Evolutionary conservation across 2,329 filamentous ascomycete genomes (phyloP), one percentile per base, ranked within the genome.

Genomic region (Colletotrichum orbiculare): DNA sequence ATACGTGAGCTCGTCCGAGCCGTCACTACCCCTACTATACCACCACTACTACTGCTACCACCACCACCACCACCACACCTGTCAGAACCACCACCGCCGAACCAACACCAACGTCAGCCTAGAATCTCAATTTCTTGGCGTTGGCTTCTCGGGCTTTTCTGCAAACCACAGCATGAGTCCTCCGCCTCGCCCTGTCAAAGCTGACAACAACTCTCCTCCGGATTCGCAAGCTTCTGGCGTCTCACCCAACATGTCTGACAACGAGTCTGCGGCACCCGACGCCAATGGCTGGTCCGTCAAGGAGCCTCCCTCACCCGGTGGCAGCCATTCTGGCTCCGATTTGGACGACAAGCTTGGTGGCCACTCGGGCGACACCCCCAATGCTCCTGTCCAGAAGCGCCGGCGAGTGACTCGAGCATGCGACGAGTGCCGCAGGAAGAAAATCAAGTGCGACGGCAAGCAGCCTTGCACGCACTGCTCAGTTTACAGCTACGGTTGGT

Each of bases 381-480:
- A 78, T 43, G 78, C 82, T 69, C 91, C 90, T 12, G 83, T 91
- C 64, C 91, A 94, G 74, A 94, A 95, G 75, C 85, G 92, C 67
- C 85, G 91, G 60, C 85, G 92, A 73, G 92, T 95, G 48, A 94
- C 91, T 17, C 85, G 92, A 71, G 92, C 92, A 45, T 95, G 92
- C 77, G 92, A 94, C 71, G 91, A 94, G 76, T 95, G 92, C 74
- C 86, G 92, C 62, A 86, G 91, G 70, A 95, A 95, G 77, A 95
- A 95, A 78, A 95, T 95, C 73, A 95, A 94, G 76, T 95, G 91
- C 71, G 91, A 94, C 75, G 92, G 91, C 70, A 93, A 94, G 77
- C 91, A 94, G 75, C 92, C 92, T 9, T 96, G 92, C 78, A 97
- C 94, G 0, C 96, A 98, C 78, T 99, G 96, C 77, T 97, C 94